Evolutionary conservation across 1,139 yeast genomes (phyloP), one percentile per base, ranked within the genome.

Genomic region (Geotrichum candidum): DNA sequence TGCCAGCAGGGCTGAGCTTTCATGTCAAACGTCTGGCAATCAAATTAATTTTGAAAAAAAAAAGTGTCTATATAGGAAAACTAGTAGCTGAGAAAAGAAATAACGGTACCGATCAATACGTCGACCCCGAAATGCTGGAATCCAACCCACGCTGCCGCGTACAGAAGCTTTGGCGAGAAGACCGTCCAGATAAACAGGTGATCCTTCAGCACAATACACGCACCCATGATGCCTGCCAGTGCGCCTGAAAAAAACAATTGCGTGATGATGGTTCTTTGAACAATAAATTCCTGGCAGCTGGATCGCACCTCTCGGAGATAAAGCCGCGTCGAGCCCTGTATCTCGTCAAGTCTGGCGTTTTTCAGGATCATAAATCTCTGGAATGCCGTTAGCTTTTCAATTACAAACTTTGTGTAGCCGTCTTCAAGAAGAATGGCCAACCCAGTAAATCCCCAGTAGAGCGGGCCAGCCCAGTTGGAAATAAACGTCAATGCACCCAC

Each of bases 131-230:
- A 66, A 58, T 72, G 72, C 58, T 72, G 73, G n/a, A 71, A 51
- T 1, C 74, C 62, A 6, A 74, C 68, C 99, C 99, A 95, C 2
- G 86, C 86, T 0, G 85, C 84, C 66, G 87, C 87, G 72, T 87
- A 94, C 46, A 96, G 80, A 22, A 94, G 74, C 69, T 91, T 94
- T 0, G 99, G 99, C 58, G 96, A 89, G 76, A 94, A 94, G 3
- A 95, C 99, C 1, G 98, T 90, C 98, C 99, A 95, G 18, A 95
- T 88, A 72, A 94, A 94, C 63, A 94, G 78, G 72, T 94, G 99
- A 70, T 86, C 89, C 67, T 96, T 80, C 66, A 92, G 79, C 33
- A 83, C 79, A 61, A 82, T 81, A 71, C 99, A 94, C 7, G 97
- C 87, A 0, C 80, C 77, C 57, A 88, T 72, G 59, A 92, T 69